Conservation (phyloP, 2,329 filamentous ascomycete species). For the Arthrinium puccinioides region DNA sequence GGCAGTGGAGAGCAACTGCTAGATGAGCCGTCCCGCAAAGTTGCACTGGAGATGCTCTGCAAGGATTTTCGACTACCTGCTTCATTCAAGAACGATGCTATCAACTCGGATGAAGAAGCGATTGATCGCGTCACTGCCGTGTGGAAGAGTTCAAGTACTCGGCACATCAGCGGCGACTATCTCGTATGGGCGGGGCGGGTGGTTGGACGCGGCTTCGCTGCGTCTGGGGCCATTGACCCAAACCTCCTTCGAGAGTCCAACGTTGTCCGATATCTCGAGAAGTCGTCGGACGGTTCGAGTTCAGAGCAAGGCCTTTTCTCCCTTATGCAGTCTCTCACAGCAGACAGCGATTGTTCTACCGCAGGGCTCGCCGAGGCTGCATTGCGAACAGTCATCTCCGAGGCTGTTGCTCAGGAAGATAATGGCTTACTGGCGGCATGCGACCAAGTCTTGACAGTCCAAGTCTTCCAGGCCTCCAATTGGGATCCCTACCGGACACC, state of each 20-base stretch:
- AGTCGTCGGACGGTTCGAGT: slow-evolving; percentile 37
- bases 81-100: slow-evolving; percentile 55
- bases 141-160: slow-evolving; percentile 68
- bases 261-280: slow-evolving; percentile 41
- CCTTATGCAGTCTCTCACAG: slow-evolving; percentile 54
- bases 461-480: slow-evolving; percentile 45
- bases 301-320: slow-evolving; percentile 59
- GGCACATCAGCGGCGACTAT: slow-evolving; percentile 59
- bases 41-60: slow-evolving; percentile 68
- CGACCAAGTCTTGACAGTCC: slow-evolving; percentile 42
- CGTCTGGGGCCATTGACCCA: slow-evolving; percentile 60
- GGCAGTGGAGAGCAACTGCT: slow-evolving; percentile 55
- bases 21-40: slow-evolving; percentile 59
- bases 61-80: slow-evolving; percentile 60
- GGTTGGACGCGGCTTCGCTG: slow-evolving; percentile 75
- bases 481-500: slow-evolving; percentile 51
- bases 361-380: slow-evolving; percentile 56
- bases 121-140: slow-evolving; percentile 56
- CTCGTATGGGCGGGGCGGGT: slow-evolving; percentile 79
- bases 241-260: slow-evolving; percentile 55
- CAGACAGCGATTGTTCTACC: slow-evolving; percentile 45
- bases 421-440: slow-evolving; percentile 42
- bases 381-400: slow-evolving; percentile 48
- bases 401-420: slow-evolving; percentile 39
- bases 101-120: slow-evolving; percentile 61